These are phyloP conservation scores for Chlorella vulgaris DNA, from an alignment of 139 green algal genomes.

Conservation along the genomic window DNA sequence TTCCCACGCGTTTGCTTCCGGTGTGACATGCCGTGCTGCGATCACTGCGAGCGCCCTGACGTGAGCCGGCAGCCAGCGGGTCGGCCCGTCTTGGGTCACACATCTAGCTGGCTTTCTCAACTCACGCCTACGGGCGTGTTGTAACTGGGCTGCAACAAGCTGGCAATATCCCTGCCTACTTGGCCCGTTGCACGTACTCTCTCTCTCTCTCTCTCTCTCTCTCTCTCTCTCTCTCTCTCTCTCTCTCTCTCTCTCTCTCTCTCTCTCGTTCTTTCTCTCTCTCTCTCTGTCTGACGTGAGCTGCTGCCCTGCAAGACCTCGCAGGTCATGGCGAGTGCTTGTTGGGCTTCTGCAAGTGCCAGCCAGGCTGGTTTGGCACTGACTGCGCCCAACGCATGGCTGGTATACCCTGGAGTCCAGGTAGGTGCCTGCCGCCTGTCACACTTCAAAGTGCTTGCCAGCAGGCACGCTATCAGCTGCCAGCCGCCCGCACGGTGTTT, in stretches of 20 bases:
- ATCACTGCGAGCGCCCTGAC: not conserved
- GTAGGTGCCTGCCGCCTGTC: not conserved
- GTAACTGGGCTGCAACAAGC: no score
- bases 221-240: no score
- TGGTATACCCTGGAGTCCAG: not conserved
- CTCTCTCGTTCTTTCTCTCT: not conserved
- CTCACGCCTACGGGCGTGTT: no score
- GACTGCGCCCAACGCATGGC: not conserved
- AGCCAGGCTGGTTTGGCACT: conserved; percentile 10
- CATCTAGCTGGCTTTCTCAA: no score
- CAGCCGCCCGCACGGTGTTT: no score
- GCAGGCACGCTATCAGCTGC: no score
- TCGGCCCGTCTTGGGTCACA: no score
- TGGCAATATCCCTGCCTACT: no score
- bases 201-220: no score
- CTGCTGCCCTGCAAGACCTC: not conserved
- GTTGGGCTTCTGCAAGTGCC: conserved; percentile 16
- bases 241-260: no score
- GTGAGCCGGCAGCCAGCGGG: not conserved
- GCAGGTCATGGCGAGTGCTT: conserved; percentile 28
- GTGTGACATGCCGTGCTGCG: not conserved
- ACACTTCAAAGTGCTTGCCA: not conserved
- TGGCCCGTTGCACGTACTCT: no score
- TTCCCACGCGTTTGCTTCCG: no score
- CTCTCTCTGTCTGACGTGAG: not conserved